These are phyloP conservation scores for Botrytis aclada DNA, from an alignment of 2,329 filamentous ascomycete species.

Conservation along the genomic window DNA sequence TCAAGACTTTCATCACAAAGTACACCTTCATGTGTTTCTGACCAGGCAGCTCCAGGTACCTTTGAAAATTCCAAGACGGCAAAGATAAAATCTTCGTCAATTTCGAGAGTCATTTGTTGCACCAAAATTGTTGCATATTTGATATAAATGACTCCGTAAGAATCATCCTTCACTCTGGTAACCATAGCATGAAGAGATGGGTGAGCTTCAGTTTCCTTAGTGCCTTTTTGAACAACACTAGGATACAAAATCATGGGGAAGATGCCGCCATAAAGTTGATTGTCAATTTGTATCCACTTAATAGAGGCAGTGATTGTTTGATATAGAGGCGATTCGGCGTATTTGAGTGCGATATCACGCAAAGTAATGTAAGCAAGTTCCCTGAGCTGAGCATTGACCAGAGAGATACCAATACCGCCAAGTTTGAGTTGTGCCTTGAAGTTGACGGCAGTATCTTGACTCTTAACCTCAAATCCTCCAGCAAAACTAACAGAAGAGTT, in stretches of 20 bases:
- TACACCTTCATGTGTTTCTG: conserved; percentile 70
- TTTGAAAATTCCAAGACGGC: conserved; percentile 93
- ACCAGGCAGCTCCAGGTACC: conserved; percentile 85
- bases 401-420: conserved; percentile 85
- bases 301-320: conserved; percentile 87
- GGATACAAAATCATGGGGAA: conserved; percentile 97
- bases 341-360: conserved; percentile 84
- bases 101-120: conserved; percentile 96
- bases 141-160: conserved; percentile 95
- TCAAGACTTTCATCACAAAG: conserved; percentile 87
- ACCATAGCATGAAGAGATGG: conserved; percentile 90
- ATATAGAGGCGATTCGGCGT: conserved; percentile 88
- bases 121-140: conserved; percentile 93
- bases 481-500: conserved; percentile 50
- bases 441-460: conserved; percentile 80
- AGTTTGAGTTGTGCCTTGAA: conserved; percentile 87
- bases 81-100: conserved; percentile 98
- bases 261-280: conserved; percentile 95
- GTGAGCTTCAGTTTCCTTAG: conserved; percentile 89
- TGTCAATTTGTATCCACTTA: conserved; percentile 99
- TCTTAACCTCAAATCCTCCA: conserved; percentile 88
- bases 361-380: conserved; percentile 94
- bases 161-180: conserved; percentile 95
- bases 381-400: conserved; percentile 87
- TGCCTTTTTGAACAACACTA: conserved; percentile 95